Conservation (phyloP, 2,329 filamentous ascomycete species). For the Ophiocordyceps camponoti-saundersi region DNA sequence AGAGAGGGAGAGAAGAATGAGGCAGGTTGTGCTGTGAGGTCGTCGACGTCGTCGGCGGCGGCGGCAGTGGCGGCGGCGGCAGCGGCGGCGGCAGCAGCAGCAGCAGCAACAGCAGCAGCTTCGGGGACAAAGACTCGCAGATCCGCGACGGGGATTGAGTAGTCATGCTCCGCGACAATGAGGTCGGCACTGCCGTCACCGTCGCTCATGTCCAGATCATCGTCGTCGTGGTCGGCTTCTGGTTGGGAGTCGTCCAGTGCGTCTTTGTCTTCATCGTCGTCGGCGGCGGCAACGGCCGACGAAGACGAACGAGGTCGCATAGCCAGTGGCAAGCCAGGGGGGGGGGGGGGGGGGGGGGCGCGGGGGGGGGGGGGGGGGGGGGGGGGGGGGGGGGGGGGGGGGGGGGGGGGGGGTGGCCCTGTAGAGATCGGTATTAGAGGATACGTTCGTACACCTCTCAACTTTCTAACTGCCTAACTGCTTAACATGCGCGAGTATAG, state of each 20-base stretch:
- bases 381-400: too few relatives aligned
- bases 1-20: neutral
- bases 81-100: slow-evolving; percentile 2
- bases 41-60: too few relatives aligned
- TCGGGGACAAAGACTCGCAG: neutral
- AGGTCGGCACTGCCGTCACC: slow-evolving; percentile 13
- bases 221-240: neutral
- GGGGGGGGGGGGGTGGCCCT: too few relatives aligned
- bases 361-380: too few relatives aligned
- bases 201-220: slow-evolving; percentile 17
- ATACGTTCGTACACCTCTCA: too few relatives aligned
- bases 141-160: neutral
- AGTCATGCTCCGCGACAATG: neutral
- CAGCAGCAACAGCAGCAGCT: neutral
- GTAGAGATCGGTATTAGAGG: too few relatives aligned
- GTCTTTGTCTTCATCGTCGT: neutral
- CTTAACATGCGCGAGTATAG: too few relatives aligned
- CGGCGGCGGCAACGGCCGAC: neutral
- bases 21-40: neutral
- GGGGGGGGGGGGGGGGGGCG: too few relatives aligned
- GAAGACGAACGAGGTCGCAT: neutral
- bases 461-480: too few relatives aligned
- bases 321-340: neutral
- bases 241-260: slow-evolving; percentile 1
- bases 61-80: neutral